Percentiles rank a stretch among this genome's conserved stretches.
Conservation (phyloP, 495 filamentous ascomycete genomes). For the Annulohypoxylon nitens region DNA sequence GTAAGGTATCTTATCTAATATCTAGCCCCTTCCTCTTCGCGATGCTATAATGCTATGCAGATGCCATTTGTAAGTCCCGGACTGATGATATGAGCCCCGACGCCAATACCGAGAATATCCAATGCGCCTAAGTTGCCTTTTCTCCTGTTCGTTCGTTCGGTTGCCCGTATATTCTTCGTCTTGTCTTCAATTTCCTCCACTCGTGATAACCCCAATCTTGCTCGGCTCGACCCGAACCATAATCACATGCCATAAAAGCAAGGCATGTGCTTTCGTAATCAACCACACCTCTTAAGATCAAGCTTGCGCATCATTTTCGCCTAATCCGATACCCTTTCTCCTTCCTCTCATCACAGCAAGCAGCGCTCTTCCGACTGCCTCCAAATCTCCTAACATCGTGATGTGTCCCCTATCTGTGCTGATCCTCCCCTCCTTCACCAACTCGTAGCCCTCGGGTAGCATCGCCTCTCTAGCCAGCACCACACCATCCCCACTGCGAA, state of each 20-base stretch:
- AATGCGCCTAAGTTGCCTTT: slow-evolving; percentile 26
- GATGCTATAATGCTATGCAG: slow-evolving; percentile 28
- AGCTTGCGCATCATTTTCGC: background rate
- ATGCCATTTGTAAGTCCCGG: slow-evolving; percentile 10
- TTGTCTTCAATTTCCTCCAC: background rate
- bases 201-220: slow-evolving; percentile 17
- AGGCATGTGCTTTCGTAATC: background rate
- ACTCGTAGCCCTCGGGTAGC: slow-evolving; percentile 83
- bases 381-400: slow-evolving; percentile 84
- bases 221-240: background rate
- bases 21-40: background rate
- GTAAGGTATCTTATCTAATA: slow-evolving; percentile 3
- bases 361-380: slow-evolving; percentile 81
- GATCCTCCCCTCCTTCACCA: slow-evolving; percentile 77
- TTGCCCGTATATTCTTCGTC: slow-evolving; percentile 39
- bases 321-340: slow-evolving; percentile 75
- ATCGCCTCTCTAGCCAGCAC: slow-evolving; percentile 87
- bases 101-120: slow-evolving; percentile 4
- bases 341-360: slow-evolving; percentile 74
- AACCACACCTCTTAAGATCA: background rate
- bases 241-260: background rate
- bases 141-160: slow-evolving; percentile 27
- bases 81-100: background rate
- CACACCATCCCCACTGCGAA: slow-evolving; percentile 90
- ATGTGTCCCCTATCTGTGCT: slow-evolving; percentile 89